A percentile compares a stretch with the other conserved stretches of the same genome.
These are phyloP conservation scores for Canavalia ensiformis DNA, from an alignment of 306 rosid species.

Conservation along the genomic window DNA sequence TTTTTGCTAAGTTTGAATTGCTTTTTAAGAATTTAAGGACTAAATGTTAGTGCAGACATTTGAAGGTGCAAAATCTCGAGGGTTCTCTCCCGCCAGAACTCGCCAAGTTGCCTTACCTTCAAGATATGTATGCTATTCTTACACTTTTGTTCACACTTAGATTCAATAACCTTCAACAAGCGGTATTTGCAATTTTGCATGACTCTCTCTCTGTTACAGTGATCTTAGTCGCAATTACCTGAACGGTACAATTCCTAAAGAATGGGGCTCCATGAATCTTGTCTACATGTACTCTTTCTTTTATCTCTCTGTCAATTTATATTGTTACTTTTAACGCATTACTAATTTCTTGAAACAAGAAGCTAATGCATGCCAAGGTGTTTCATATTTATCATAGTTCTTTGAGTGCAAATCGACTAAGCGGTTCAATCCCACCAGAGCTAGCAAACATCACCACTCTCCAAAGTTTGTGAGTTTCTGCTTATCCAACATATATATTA, in stretches of 20 bases:
- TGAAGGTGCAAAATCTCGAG: constrained; percentile 49
- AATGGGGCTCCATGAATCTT: constrained; percentile 55
- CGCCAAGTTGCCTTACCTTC: constrained; percentile 51
- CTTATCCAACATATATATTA: neutral
- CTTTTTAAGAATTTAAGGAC: neutral
- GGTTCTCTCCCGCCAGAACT: constrained; percentile 63
- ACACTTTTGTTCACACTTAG: neutral
- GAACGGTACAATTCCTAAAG: constrained; percentile 58
- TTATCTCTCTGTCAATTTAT: neutral
- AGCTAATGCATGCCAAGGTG: neutral
- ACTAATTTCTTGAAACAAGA: constrained; percentile 6
- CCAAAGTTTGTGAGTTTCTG: constrained; percentile 63
- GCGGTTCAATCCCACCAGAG: constrained; percentile 62
- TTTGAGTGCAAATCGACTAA: constrained; percentile 53
- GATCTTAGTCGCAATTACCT: constrained; percentile 62
- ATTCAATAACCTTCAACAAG: neutral
- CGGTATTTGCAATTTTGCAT: neutral
- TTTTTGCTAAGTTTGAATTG: no score
- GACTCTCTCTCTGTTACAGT: constrained; percentile 42
- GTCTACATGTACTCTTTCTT: constrained; percentile 1
- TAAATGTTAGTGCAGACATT: constrained; percentile 33
- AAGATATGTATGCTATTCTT: constrained; percentile 52
- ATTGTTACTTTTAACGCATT: neutral
- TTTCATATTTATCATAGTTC: neutral
- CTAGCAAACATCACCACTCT: constrained; percentile 64